phyloP scores from a whole-genome alignment of 768 basidiomycete genomes.

The Rubroboletus satanas region DNA sequence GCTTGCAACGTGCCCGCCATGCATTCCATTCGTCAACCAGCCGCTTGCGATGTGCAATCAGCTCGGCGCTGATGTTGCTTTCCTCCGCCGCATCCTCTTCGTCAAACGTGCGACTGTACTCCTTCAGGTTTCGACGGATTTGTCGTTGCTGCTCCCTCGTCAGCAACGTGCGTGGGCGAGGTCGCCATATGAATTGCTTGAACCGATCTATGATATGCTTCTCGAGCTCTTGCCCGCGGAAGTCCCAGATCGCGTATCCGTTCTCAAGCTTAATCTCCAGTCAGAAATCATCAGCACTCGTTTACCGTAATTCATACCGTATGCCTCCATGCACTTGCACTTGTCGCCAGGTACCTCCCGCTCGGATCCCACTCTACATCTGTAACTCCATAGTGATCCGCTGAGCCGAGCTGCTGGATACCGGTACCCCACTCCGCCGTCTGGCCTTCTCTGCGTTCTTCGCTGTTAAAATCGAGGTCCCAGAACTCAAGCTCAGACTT shows the following conservation, averaged over 20 bases:
- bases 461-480: conserved; percentile 90
- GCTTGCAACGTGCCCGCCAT: conserved; percentile 76
- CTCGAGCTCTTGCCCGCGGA: conserved; percentile 92
- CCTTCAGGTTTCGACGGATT: conserved; percentile 84
- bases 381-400: conserved; percentile 96
- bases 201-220: conserved; percentile 88
- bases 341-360: conserved; percentile 89
- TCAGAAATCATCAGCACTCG: conserved; percentile 7
- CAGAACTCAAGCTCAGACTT: conserved; percentile 99
- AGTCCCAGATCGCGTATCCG: conserved; percentile 96
- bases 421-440: conserved; percentile 75
- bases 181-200: conserved; percentile 99
- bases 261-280: conserved; percentile 79
- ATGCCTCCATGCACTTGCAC: conserved; percentile 93
- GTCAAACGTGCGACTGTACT: conserved; percentile 89
- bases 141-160: conserved; percentile 83
- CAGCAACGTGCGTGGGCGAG: conserved; percentile 85
- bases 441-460: conserved; percentile 46
- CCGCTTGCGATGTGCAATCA: conserved; percentile 83
- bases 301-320: conserved; percentile 52
- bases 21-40: conserved; percentile 99
- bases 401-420: conserved; percentile 79
- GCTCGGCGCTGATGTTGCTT: conserved; percentile 90
- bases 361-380: conserved; percentile 99
- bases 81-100: conserved; percentile 97